phyloP scores from a whole-genome alignment of 192 early-diverging fungal genomes.

The Podila horticola region DNA sequence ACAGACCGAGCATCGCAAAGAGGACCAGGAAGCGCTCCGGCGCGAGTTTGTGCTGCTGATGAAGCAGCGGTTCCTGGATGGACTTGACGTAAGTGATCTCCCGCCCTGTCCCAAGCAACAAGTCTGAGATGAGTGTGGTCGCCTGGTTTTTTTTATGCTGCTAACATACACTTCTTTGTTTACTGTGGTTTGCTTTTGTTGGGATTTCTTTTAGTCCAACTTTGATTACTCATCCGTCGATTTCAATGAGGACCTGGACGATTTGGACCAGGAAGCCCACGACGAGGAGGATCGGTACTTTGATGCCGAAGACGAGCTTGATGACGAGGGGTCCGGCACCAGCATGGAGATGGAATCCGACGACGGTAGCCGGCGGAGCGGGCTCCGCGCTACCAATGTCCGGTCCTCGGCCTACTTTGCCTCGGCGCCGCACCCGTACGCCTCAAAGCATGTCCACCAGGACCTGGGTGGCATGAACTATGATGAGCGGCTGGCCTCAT shows the following conservation, averaged over 20 bases:
- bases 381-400: too few relatives aligned
- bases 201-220: not conserved
- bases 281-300: constrained; percentile 42
- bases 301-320: constrained; percentile 30
- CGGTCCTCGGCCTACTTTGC: not conserved
- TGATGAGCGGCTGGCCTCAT: constrained; percentile 25
- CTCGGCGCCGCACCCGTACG: not conserved
- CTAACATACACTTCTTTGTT: not conserved
- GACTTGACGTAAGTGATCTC: constrained; percentile 11
- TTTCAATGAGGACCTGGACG: constrained; percentile 47
- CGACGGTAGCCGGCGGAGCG: too few relatives aligned
- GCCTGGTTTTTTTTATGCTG: not conserved
- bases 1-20: constrained; percentile 20
- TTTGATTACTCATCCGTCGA: constrained; percentile 47
- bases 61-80: constrained; percentile 51
- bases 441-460: not conserved
- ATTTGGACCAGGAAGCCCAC: constrained; percentile 41
- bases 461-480: not conserved
- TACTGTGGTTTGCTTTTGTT: too few relatives aligned
- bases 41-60: constrained; percentile 45
- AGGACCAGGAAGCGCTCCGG: constrained; percentile 34
- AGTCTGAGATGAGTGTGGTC: too few relatives aligned
- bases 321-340: not conserved
- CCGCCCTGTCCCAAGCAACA: not conserved
- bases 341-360: too few relatives aligned